Evolutionary conservation across 2,329 filamentous ascomycete species (phyloP), one percentile per base, ranked within the genome.

Genomic region (Botrytis hyacinthi): DNA sequence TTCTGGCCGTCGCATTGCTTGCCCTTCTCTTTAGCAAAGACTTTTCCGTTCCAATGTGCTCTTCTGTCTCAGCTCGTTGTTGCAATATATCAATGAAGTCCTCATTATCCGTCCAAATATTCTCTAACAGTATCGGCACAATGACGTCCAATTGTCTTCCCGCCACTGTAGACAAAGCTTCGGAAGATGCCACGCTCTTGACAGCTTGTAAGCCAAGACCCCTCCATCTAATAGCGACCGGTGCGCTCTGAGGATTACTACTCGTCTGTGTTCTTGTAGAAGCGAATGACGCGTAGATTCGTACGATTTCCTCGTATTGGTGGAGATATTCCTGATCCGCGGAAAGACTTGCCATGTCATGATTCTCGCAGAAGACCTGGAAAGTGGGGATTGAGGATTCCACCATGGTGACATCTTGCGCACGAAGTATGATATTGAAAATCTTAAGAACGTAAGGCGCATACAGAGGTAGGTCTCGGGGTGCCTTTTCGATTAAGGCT

Each of bases 401-500:
- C 75, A 97, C 91, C 90, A 98, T 93, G 78, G 92, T 93, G 76
- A 98, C 92, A 82, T 98, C 94, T 82, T 91, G 90, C 76, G 94
- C 97, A 74, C 90, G 89, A 71, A 98, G 88, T 79, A 98, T 91
- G 73, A 91, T 91, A 77, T 92, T 90, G 80, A 98, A 88, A 76
- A 98, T 92, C 78, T 91, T 93, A 80, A 98, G 89, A 73, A 98
- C 90, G 80, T 93, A 93, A 76, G 89, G 88, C 66, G 94, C 94
- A 81, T 97, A 97, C 70, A 99, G 90, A 70, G 94, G 93, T 67
- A 98, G 89, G 81, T 98, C 95, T 81, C 95, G 92, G 74, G 94
- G 92, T 61, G 93, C 89, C 84, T 98, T 98, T 81, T 98, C 95
- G 82, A 98, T 94, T 79, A 99, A 87, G 63, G 95, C 94, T 75